Conservation (phyloP, 2,329 filamentous ascomycete species). For the Botrytis tulipae region DNA sequence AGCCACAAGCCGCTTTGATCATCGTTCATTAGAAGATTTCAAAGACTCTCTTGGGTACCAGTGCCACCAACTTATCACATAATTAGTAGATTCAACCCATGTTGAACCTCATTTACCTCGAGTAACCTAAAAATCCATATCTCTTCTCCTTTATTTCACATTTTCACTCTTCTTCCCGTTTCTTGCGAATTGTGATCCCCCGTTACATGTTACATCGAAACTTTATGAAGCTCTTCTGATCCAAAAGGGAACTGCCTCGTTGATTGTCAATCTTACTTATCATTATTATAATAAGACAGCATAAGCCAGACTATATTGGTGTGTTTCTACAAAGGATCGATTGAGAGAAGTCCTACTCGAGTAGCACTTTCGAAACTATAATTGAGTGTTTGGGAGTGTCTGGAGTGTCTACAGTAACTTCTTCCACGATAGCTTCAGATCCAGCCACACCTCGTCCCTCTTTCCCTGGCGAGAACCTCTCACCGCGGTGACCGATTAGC, state of each 20-base stretch:
- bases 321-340: neutral
- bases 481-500: neutral
- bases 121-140: neutral
- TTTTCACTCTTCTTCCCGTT: neutral
- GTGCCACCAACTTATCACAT: neutral
- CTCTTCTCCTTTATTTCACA: constrained; percentile 2
- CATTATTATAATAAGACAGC: neutral
- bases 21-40: neutral
- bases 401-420: neutral
- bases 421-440: constrained; percentile 1
- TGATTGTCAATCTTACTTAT: neutral
- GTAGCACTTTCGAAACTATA: neutral
- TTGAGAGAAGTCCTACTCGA: neutral
- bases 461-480: neutral
- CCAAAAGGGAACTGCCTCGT: neutral
- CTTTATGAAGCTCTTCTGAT: neutral
- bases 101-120: constrained; percentile 19
- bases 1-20: neutral
- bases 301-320: neutral
- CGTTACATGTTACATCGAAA: neutral
- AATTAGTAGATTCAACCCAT: constrained; percentile 8
- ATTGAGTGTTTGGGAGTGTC: constrained; percentile 2
- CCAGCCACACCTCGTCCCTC: neutral
- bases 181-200: constrained; percentile 8
- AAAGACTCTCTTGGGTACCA: neutral